phyloP scores from a whole-genome alignment of 78 protist species.

The Dictyostelium intermedium region DNA sequence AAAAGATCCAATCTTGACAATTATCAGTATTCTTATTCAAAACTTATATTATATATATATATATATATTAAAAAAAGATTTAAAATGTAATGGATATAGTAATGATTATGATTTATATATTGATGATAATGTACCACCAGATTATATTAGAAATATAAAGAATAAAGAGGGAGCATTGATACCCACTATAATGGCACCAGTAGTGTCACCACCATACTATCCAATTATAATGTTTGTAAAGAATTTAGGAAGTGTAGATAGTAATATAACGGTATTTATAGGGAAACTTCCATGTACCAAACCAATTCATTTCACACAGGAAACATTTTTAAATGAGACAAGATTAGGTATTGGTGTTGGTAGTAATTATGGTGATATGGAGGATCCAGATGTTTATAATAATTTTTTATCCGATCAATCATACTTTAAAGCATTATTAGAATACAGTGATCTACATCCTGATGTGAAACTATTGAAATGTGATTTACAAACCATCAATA shows the following conservation, averaged over 20 bases:
- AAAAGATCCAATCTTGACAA: too few species aligned
- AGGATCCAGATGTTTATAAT: neutral
- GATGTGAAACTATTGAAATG: neutral
- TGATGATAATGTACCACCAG: constrained; percentile 6
- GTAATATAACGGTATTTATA: neutral
- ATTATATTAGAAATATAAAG: neutral
- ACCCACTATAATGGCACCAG: neutral
- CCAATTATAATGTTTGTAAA: neutral
- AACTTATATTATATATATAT: too few species aligned
- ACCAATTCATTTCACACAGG: neutral
- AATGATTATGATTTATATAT: neutral
- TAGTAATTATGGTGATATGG: neutral
- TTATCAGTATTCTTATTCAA: too few species aligned
- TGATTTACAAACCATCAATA: neutral
- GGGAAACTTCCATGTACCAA: neutral
- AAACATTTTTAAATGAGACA: neutral
- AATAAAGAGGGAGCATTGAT: neutral
- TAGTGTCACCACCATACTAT: neutral
- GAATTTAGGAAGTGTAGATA: neutral
- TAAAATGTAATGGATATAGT: neutral
- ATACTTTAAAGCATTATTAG: neutral
- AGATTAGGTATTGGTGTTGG: neutral
- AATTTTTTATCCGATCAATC: neutral
- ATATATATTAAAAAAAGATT: neutral
- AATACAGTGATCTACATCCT: neutral